Conservation (phyloP, 179 eudicot species). For the Heliamphora pulchella region DNA sequence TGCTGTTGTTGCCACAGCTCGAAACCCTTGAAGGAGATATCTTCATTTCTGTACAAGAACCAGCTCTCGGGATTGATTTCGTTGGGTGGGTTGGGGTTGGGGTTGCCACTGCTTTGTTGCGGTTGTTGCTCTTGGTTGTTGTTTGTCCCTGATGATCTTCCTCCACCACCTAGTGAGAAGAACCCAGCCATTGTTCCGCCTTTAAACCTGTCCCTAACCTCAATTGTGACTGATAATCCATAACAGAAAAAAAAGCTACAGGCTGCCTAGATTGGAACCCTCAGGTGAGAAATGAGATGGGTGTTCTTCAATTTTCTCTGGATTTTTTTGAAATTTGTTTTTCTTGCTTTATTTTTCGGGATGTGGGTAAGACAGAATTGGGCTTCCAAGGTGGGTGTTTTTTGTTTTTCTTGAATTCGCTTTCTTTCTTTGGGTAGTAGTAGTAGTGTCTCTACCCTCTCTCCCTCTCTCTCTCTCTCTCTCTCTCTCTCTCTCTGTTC, state of each 20-base stretch:
- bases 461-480: conserved; percentile 5
- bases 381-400: background rate
- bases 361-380: background rate
- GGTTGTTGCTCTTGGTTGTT: conserved; percentile 15
- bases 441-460: background rate
- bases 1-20: conserved; percentile 46
- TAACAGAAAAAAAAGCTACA: conserved; percentile 9
- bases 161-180: conserved; percentile 39
- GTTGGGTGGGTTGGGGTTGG: conserved; percentile 13
- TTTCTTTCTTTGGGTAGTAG: background rate
- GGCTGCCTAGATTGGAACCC: background rate
- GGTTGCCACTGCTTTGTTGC: background rate
- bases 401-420: conserved; percentile 6
- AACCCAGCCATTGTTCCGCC: conserved; percentile 45
- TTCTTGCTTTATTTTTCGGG: background rate
- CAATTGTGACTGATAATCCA: conserved; percentile 25
- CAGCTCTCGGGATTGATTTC: conserved; percentile 34
- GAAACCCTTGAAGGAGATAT: conserved; percentile 31
- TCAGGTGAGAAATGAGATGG: background rate
- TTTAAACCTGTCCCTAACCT: conserved; percentile 4
- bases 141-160: conserved; percentile 11
- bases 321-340: background rate
- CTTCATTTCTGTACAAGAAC: conserved; percentile 37
- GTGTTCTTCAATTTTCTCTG: conserved; percentile 7
- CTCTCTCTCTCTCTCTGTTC: background rate